Conservation (phyloP, 495 filamentous ascomycete species). For the Penicillium malachiteum region DNA sequence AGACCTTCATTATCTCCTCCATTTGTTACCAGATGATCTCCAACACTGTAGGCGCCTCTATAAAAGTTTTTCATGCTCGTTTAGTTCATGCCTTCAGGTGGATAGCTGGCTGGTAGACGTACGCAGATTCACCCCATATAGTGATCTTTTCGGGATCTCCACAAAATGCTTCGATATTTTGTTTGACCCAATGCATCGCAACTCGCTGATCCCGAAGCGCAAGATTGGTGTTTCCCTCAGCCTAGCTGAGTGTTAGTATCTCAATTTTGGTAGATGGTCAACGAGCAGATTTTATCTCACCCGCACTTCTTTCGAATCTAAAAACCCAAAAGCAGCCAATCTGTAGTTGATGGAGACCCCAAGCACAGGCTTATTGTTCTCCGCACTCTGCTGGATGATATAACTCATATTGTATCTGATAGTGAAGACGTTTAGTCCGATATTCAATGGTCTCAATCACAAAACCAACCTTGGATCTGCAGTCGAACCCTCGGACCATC, state of each 20-base stretch:
- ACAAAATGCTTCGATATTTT: constrained; percentile 53
- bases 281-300: constrained; percentile 20
- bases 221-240: constrained; percentile 48
- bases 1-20: constrained; percentile 36
- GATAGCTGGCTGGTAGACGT: no score
- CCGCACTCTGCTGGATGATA: constrained; percentile 31
- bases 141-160: constrained; percentile 61
- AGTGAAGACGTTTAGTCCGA: background rate
- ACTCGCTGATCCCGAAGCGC: constrained; percentile 51
- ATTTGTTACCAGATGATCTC: constrained; percentile 36
- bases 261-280: background rate
- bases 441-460: constrained; percentile 2
- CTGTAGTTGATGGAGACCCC: constrained; percentile 77
- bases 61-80: background rate
- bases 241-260: no score
- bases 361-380: constrained; percentile 58
- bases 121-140: constrained; percentile 72
- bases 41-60: constrained; percentile 40
- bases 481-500: constrained; percentile 42
- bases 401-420: constrained; percentile 40
- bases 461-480: constrained; percentile 34
- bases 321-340: constrained; percentile 68
- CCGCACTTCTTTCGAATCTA: constrained; percentile 51
- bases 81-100: no score
- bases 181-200: constrained; percentile 49